Percentiles rank a stretch among this genome's conserved stretches.
phyloP scores from a whole-genome alignment of 2,329 filamentous ascomycete genomes.

The Verticillium nubilum region DNA sequence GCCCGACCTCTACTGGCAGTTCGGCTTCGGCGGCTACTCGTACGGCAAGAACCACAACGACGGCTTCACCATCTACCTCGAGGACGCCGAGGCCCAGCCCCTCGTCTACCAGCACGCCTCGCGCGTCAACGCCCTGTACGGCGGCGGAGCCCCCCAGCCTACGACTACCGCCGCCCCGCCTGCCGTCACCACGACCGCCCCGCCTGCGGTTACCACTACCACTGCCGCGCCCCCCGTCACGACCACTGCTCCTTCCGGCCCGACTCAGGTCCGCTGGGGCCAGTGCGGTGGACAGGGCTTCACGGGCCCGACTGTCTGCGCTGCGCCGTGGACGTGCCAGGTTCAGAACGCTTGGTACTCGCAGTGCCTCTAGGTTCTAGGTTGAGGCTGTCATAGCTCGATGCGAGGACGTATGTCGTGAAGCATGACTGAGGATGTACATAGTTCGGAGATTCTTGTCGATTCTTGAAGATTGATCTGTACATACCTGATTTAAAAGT shows the following conservation, averaged over 20 bases:
- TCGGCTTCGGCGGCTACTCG: slow-evolving; percentile 43
- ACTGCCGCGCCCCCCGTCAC: neutral
- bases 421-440: neutral
- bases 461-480: neutral
- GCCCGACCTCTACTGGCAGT: slow-evolving; percentile 53
- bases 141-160: neutral
- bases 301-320: slow-evolving; percentile 9
- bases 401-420: neutral
- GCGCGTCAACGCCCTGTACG: slow-evolving; percentile 23
- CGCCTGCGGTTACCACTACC: neutral
- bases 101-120: slow-evolving; percentile 39
- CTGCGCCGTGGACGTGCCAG: slow-evolving; percentile 9
- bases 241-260: neutral
- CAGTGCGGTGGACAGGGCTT: slow-evolving; percentile 15
- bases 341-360: slow-evolving; percentile 12
- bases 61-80: slow-evolving; percentile 51
- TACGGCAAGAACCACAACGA: slow-evolving; percentile 47
- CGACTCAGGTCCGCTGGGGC: neutral
- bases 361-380: slow-evolving; percentile 8
- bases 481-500: too few species aligned
- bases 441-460: neutral
- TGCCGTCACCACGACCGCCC: neutral
- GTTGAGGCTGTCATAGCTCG: neutral
- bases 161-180: neutral
- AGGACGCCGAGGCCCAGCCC: slow-evolving; percentile 38